Conservation (phyloP, 345 rosid species). For the Sonneratia caseolaris region DNA sequence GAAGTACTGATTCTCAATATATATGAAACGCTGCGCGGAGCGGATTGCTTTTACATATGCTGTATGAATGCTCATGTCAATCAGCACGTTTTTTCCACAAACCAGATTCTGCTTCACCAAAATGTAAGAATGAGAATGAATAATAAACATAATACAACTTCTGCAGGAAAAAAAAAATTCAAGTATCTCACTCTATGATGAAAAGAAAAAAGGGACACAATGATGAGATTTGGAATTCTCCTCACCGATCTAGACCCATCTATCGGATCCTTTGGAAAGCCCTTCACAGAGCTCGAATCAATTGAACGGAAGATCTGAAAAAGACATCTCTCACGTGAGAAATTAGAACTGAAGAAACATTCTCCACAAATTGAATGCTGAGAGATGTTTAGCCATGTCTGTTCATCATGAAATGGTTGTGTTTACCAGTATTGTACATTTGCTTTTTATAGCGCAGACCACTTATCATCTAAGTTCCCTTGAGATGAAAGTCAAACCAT, state of each 20-base stretch:
- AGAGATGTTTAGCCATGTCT: neutral
- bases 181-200: neutral
- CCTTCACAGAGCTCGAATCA: constrained; percentile 82
- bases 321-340: neutral
- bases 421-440: neutral
- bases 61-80: constrained; percentile 98
- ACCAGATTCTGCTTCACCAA: constrained; percentile 59
- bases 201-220: neutral
- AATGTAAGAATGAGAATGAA: constrained; percentile 13
- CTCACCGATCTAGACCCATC: constrained; percentile 64
- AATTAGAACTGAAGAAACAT: neutral
- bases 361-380: neutral
- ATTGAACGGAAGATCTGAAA: constrained; percentile 85
- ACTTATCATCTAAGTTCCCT: neutral
- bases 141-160: neutral
- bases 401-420: neutral
- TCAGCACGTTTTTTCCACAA: constrained; percentile 86
- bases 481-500: neutral
- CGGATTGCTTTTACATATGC: constrained; percentile 97
- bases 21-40: constrained; percentile 90
- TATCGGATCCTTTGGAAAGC: constrained; percentile 86
- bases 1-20: constrained; percentile 95
- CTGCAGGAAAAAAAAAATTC: neutral
- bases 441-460: neutral
- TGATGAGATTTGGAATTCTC: neutral